Conservation (phyloP, 2,329 filamentous ascomycete genomes). For the Diplodia intermedia region DNA sequence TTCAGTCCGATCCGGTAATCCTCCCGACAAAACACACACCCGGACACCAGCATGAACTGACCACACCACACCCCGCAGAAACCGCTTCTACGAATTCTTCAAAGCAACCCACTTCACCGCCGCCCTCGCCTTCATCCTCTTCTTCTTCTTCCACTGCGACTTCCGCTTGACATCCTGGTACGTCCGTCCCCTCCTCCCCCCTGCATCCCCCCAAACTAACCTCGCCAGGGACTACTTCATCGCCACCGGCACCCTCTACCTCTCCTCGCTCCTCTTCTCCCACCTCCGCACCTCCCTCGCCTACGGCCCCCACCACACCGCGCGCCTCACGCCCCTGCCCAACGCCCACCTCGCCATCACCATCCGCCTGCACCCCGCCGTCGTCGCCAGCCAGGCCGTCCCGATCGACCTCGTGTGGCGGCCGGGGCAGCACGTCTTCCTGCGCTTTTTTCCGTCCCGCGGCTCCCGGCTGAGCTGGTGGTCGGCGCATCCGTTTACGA, state of each 20-base stretch:
- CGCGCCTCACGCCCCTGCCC: conserved; percentile 51
- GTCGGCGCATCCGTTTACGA: conserved; percentile 63
- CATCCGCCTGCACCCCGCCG: conserved; percentile 43
- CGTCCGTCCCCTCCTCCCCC: neutral
- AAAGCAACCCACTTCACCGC: conserved; percentile 63
- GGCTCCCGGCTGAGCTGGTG: conserved; percentile 36
- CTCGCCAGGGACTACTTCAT: conserved; percentile 66
- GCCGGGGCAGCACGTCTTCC: conserved; percentile 63
- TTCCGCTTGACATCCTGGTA: conserved; percentile 62
- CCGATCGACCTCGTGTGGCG: conserved; percentile 53
- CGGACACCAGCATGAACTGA: neutral
- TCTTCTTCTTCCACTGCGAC: conserved; percentile 68
- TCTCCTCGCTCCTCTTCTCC: conserved; percentile 55
- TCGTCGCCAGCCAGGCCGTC: conserved; percentile 38
- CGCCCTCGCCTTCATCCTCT: conserved; percentile 62
- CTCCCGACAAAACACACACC: conserved; percentile 22
- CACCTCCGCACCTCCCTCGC: conserved; percentile 58
- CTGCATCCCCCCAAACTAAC: conserved; percentile 8
- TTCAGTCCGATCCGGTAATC: conserved; percentile 57
- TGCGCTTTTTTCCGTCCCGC: conserved; percentile 57
- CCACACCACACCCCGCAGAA: conserved; percentile 45
- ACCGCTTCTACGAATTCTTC: conserved; percentile 67
- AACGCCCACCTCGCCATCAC: conserved; percentile 56
- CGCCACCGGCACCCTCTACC: conserved; percentile 61
- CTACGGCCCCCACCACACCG: conserved; percentile 56